phyloP scores from a whole-genome alignment of 352 stramenopile species.

The Aphanomyces stellatus region DNA sequence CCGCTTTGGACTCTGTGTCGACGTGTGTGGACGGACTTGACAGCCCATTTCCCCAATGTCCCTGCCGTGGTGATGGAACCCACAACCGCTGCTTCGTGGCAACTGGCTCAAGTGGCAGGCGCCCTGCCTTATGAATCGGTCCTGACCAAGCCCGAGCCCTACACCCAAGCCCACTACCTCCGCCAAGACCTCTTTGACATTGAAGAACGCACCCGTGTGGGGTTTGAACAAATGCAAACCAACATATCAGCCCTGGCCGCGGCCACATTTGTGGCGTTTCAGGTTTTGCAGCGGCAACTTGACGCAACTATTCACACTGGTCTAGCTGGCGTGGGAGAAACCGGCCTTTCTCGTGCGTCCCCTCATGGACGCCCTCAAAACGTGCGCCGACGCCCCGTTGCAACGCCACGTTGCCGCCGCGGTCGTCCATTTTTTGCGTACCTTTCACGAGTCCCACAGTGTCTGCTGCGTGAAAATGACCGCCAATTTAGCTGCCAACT shows the following conservation, averaged over 20 bases:
- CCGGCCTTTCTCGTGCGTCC: slow-evolving; percentile 69
- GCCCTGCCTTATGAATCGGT: neutral
- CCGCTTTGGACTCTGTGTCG: neutral
- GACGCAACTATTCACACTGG: neutral
- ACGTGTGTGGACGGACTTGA: neutral
- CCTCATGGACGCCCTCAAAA: slow-evolving; percentile 73
- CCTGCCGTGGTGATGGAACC: neutral
- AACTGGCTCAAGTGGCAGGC: neutral
- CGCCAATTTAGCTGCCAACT: slow-evolving; percentile 64
- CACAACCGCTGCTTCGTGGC: neutral
- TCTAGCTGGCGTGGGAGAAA: slow-evolving; percentile 32
- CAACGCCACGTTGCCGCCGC: slow-evolving; percentile 36
- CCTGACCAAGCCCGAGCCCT: neutral
- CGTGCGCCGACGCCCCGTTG: slow-evolving; percentile 39
- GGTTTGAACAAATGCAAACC: slow-evolving; percentile 28
- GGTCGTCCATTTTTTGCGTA: slow-evolving; percentile 48
- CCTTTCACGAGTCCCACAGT: slow-evolving; percentile 37
- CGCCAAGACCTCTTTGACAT: slow-evolving; percentile 74
- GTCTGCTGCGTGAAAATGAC: slow-evolving; percentile 74
- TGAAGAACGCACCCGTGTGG: slow-evolving; percentile 56
- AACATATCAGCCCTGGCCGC: neutral
- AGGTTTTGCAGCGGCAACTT: neutral
- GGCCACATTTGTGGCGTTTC: neutral
- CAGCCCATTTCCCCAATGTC: neutral
- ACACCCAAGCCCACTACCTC: slow-evolving; percentile 50